Evolutionary conservation across 176 grass and related monocot species (phyloP), one percentile per base, ranked within the genome.

Genomic region (Oryza meyeriana): DNA sequence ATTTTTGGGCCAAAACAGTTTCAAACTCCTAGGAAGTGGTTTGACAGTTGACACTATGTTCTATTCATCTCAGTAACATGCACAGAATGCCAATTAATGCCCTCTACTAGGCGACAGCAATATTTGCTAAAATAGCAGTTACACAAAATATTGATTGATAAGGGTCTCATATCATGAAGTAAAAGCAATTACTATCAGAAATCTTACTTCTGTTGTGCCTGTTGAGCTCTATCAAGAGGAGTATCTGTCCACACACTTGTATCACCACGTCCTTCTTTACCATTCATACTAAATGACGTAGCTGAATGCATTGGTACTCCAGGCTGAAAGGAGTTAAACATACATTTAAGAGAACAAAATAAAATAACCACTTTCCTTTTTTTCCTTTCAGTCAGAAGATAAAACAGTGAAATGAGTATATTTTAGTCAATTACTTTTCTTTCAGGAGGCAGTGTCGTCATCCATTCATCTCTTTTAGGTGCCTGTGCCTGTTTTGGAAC

Each of bases 401-500:
- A 88, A 70, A 27, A 45, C 0, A 79, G 2, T 75, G 26, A 74
- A 67, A 62, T 42, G 68, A 40, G 47, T 57, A 67, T 24, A 52
- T 40, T 80, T 11, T 52, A 26, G 47, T 73, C 42, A 78, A 63
- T 86, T 93, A 98, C 95, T 91, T 95, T 98, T 88, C 92, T 93
- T 85, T 98, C 93, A 33, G 96, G 96, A 10, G 96, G 96, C 69
- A 98, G 90, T 36, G 88, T 90, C 61, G 96, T 98, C 96, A 98
- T 98, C 96, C 96, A 98, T 76, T 98, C 96, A 76, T 98, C 96
- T 78, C 96, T 88, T 72, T 81, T 98, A 61, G 87, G 90, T 85
- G 71, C 61, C 72, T 94, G 52, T 80, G 66, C 59, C 72, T 91
- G 90, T 85, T 91, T 94, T 13, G 90, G 89, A 39, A 90, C 87